These are phyloP conservation scores for Alternaria arbusti DNA, from an alignment of 2,329 filamentous ascomycete species.

Conservation along the genomic window DNA sequence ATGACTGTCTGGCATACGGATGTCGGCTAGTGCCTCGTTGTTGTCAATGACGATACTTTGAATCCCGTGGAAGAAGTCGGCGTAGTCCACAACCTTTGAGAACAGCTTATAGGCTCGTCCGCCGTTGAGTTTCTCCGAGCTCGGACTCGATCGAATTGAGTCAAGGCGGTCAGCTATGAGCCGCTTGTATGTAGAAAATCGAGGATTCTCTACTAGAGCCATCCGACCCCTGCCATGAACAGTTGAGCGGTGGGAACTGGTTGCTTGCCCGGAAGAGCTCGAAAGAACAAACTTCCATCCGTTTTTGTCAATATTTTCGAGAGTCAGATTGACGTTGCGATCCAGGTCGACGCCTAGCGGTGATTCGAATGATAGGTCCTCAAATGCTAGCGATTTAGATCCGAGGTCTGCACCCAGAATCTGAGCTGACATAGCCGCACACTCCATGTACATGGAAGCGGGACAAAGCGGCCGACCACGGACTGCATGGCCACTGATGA, in stretches of 20 bases:
- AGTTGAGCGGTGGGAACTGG: conserved; percentile 1
- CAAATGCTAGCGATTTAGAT: conserved; percentile 7
- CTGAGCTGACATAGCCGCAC: conserved; percentile 16
- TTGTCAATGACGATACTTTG: conserved; percentile 15
- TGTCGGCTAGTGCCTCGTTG: conserved; percentile 16
- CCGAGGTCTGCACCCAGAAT: conserved; percentile 2
- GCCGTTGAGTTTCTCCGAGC: conserved; percentile 14
- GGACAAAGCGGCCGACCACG: conserved; percentile 20
- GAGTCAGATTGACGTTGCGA: conserved; percentile 4
- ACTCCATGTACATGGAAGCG: conserved; percentile 30
- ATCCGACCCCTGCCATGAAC: conserved; percentile 12
- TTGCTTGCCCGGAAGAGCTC: neutral
- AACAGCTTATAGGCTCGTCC: conserved; percentile 23
- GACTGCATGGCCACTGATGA: conserved; percentile 25
- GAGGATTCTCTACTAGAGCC: neutral
- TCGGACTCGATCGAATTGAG: neutral
- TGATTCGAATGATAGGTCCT: conserved; percentile 14
- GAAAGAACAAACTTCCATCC: conserved; percentile 9
- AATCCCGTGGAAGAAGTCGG: conserved; percentile 19
- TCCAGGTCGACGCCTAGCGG: conserved; percentile 11
- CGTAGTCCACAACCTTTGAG: conserved; percentile 22
- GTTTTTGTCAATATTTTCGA: neutral
- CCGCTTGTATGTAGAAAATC: conserved; percentile 14
- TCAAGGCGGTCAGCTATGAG: conserved; percentile 12
- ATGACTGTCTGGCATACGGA: conserved; percentile 8